These are phyloP conservation scores for Diaporthe citriasiana DNA, from an alignment of 2,329 filamentous ascomycete genomes.

Conservation along the genomic window DNA sequence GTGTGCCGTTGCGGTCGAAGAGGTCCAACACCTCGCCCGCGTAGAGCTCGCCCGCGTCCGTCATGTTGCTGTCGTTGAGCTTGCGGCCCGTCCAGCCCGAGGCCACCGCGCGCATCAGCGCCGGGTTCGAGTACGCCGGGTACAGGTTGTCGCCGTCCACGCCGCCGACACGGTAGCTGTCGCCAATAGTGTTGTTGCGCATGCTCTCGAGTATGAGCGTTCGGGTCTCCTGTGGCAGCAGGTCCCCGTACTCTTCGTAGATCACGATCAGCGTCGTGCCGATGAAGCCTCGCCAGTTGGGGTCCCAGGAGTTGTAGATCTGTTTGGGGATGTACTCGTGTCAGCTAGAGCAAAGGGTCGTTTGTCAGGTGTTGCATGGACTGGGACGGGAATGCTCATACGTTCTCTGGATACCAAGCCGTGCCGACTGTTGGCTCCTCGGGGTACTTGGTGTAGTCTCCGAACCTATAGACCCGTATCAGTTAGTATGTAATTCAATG, in stretches of 20 bases:
- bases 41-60: constrained; percentile 67
- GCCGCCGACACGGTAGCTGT: constrained; percentile 73
- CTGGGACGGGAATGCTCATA: constrained; percentile 10
- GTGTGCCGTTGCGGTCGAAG: constrained; percentile 67
- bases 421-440: constrained; percentile 71
- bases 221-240: constrained; percentile 52
- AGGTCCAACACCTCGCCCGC: constrained; percentile 69
- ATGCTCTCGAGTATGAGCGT: constrained; percentile 66
- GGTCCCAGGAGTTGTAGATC: constrained; percentile 72
- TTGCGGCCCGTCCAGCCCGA: constrained; percentile 70
- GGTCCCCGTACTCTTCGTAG: constrained; percentile 69
- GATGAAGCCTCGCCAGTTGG: constrained; percentile 75
- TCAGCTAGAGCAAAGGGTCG: neutral
- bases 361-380: too few relatives aligned
- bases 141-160: constrained; percentile 73
- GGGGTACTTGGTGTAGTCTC: constrained; percentile 66
- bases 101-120: constrained; percentile 73
- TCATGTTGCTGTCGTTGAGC: constrained; percentile 71
- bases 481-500: neutral
- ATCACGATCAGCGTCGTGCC: constrained; percentile 71
- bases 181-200: constrained; percentile 68
- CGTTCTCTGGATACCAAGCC: constrained; percentile 56
- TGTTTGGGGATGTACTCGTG: constrained; percentile 27
- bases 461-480: constrained; percentile 51
- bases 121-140: constrained; percentile 71